Base-by-base conservation (phyloP, 148 eudicot species). In the Rhododendron mucronatum region DNA sequence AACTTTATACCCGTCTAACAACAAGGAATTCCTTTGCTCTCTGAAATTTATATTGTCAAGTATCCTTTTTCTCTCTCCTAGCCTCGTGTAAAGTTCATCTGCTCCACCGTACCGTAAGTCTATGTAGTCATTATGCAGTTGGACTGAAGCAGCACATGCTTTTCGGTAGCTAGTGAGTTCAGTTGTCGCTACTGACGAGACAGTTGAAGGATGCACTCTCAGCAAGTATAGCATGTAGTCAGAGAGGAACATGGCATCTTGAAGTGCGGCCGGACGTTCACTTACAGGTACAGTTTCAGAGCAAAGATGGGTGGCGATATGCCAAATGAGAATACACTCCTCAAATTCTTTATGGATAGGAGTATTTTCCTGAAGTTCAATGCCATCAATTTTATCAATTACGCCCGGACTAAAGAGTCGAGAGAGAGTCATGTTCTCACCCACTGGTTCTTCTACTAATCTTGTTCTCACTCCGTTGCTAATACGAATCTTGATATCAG, bases 221-320 rank as follows among this genome's bases (percentile, higher is more conserved):
- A 80, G 35, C 53, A 80, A 47, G 82, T 80, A 80, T 5, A 80
- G 48, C 14, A 80, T 48, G 55, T 80, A 48, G 11, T 80, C 82
- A 0, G 82, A 80, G 16, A 80, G 0, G 11, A 44, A 47, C 28
- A 0, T 80, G 30, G 82, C 82, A 28, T 14, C 28, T n/a, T 44
- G 57, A 47, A 80, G 82, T 80, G 45, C 18, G n/a, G 13, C 20
- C 0, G 82, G 82, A 1, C 50, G 50, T n/a, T n/a, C n/a, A n/a
- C n/a, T n/a, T n/a, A n/a, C n/a, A n/a, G n/a, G n/a, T 47, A 9
- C 53, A 2, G 11, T 47, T 80, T 12, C 35, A 48, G 0, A 80
- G 82, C 82, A 80, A 8, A 80, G 15, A 47, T 80, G 48, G 0
- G 82, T 80, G 55, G 82, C 82, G 13, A 80, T 0, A n/a, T 80